phyloP scores from a whole-genome alignment of 129 eudicot genomes.

The Kitagawia praeruptora region DNA sequence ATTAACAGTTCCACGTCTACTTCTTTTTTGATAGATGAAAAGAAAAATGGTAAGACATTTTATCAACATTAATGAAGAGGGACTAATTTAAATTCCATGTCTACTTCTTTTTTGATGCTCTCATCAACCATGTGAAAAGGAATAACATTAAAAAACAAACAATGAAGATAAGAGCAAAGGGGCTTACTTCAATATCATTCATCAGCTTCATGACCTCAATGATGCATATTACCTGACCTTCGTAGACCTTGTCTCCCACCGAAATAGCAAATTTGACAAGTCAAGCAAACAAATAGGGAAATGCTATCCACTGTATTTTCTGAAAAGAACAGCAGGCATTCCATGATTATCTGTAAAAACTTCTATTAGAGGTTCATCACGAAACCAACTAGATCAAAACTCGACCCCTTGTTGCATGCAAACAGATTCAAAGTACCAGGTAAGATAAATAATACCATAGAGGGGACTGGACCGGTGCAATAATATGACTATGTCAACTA shows the following conservation, averaged over 20 bases:
- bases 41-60: background rate
- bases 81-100: background rate
- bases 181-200: constrained; percentile 75
- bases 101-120: background rate
- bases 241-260: constrained; percentile 79
- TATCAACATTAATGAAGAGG: background rate
- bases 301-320: background rate
- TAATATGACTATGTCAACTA: background rate
- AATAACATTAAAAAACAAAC: background rate
- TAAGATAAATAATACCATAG: background rate
- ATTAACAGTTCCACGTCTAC: no score
- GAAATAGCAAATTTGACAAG: constrained; percentile 14
- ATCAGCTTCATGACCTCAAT: constrained; percentile 86
- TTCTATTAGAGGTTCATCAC: background rate
- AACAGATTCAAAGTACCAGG: background rate
- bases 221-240: constrained; percentile 76
- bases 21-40: no score
- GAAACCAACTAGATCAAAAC: background rate
- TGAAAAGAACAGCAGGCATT: background rate
- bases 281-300: background rate
- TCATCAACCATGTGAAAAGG: background rate
- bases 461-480: background rate
- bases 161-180: background rate
- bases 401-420: background rate
- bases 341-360: background rate